A percentile compares a stretch with the other conserved stretches of the same genome.
Evolutionary conservation across 2,329 filamentous ascomycete genomes (phyloP).

Genomic region (Tolypocladium tundrense): DNA sequence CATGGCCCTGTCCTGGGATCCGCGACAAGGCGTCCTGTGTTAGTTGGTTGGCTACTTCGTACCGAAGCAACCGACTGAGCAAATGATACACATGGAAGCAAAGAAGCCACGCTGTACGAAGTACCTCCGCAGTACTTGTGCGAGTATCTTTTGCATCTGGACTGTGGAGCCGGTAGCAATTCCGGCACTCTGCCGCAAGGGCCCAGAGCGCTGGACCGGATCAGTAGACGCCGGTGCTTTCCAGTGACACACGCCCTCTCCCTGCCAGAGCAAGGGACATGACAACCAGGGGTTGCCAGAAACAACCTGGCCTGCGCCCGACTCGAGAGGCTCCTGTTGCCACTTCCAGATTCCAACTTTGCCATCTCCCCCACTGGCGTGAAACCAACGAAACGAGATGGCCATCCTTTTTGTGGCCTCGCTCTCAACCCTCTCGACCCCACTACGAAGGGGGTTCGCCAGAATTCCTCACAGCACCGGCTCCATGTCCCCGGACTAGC

Average conservation of each 20-base stretch:
- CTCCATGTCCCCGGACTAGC: neutral
- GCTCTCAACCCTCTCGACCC: neutral
- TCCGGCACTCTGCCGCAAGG: slow-evolving; percentile 19
- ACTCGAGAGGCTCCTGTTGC: neutral
- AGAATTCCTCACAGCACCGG: neutral
- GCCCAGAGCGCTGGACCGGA: slow-evolving; percentile 8
- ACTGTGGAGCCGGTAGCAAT: slow-evolving; percentile 18
- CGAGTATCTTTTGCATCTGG: neutral
- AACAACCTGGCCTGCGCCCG: neutral
- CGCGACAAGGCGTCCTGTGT: neutral
- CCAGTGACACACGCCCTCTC: neutral
- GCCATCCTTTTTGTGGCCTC: neutral
- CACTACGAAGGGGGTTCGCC: neutral
- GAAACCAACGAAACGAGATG: neutral
- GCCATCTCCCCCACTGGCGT: neutral
- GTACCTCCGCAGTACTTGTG: neutral
- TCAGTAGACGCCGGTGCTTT: neutral
- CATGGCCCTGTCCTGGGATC: neutral
- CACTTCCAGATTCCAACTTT: neutral
- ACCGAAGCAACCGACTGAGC: neutral
- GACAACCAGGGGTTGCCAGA: neutral
- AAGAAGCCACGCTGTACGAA: neutral
- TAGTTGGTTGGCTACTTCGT: neutral
- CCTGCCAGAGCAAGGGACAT: neutral
- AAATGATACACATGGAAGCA: neutral